Evolutionary conservation across 2,329 filamentous ascomycete species (phyloP).

Genomic region (Scortechinia acanthostroma): DNA sequence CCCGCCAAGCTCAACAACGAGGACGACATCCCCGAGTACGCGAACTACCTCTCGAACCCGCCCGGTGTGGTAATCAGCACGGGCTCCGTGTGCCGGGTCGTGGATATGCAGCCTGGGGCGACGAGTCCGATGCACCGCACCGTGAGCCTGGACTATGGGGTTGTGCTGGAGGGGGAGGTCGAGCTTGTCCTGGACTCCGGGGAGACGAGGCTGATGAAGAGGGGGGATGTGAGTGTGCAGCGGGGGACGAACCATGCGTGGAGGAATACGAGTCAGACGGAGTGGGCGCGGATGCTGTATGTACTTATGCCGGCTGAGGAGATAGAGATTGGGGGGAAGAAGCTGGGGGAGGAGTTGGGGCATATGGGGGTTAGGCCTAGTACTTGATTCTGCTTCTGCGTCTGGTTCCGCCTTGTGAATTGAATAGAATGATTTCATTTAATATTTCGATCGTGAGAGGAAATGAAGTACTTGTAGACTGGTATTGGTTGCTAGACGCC

Average conservation of each 20-base stretch:
- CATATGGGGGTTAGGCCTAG: slow-evolving; percentile 11
- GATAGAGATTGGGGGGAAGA: slow-evolving; percentile 12
- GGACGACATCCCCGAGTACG: slow-evolving; percentile 35
- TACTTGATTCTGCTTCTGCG: slow-evolving; percentile 9
- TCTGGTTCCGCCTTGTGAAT: no score
- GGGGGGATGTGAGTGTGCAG: slow-evolving; percentile 39
- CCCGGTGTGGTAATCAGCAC: slow-evolving; percentile 38
- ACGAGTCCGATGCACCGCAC: slow-evolving; percentile 35
- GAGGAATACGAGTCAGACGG: slow-evolving; percentile 20
- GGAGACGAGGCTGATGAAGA: slow-evolving; percentile 26
- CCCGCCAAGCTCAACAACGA: slow-evolving; percentile 34
- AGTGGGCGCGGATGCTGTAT: slow-evolving; percentile 31
- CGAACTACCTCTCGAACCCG: slow-evolving; percentile 27
- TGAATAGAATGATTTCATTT: no score
- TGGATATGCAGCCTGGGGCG: slow-evolving; percentile 33
- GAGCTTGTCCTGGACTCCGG: slow-evolving; percentile 38
- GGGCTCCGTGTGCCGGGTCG: slow-evolving; percentile 31
- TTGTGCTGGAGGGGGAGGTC: slow-evolving; percentile 38
- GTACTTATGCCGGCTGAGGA: slow-evolving; percentile 16
- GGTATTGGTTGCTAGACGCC: no score
- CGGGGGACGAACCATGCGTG: slow-evolving; percentile 35
- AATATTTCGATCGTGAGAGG: no score
- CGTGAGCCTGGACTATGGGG: slow-evolving; percentile 36
- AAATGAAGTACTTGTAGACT: no score
- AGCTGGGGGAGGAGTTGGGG: slow-evolving; percentile 17